phyloP scores from a whole-genome alignment of 768 basidiomycete genomes.

The Strobilomyces confusus region DNA sequence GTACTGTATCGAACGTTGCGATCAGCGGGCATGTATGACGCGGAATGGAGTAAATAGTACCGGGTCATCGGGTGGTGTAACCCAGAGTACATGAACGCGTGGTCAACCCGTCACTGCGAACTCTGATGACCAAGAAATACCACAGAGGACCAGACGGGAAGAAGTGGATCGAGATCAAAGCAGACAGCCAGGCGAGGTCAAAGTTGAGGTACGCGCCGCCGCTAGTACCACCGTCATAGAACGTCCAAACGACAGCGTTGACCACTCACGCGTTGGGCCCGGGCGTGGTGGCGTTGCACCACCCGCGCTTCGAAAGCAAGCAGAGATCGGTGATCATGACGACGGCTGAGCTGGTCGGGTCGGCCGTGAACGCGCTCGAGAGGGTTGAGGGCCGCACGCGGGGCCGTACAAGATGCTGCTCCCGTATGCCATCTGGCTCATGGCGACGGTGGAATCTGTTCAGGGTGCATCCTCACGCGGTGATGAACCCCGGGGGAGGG shows the following conservation, averaged over 20 bases:
- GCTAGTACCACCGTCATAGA: conserved; percentile 33
- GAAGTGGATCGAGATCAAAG: conserved; percentile 63
- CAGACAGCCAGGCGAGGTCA: conserved; percentile 76
- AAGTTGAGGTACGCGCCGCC: conserved; percentile 74
- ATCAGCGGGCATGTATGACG: conserved; percentile 1
- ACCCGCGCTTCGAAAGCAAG: conserved; percentile 55
- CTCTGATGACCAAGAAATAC: conserved; percentile 29
- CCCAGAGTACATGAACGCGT: conserved; percentile 39
- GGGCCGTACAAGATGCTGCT: conserved; percentile 71
- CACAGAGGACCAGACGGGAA: conserved; percentile 78
- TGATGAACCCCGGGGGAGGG: conserved; percentile 48
- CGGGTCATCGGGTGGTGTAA: conserved; percentile 60
- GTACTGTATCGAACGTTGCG: conserved; percentile 34
- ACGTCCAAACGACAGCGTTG: neutral
- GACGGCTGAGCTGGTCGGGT: conserved; percentile 61
- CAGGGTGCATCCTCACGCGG: conserved; percentile 73
- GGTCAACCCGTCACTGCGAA: conserved; percentile 25
- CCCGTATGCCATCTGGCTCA: conserved; percentile 78
- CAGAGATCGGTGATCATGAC: conserved; percentile 82
- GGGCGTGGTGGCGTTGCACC: conserved; percentile 80
- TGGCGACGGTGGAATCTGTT: conserved; percentile 74
- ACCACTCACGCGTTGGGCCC: conserved; percentile 62
- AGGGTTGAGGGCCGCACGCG: conserved; percentile 74
- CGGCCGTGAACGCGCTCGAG: conserved; percentile 58
- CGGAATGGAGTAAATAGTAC: conserved; percentile 32